Percentiles rank a stretch among this genome's conserved stretches.
phyloP scores from a whole-genome alignment of 768 basidiomycete species.

The Neoboletus magnificus region DNA sequence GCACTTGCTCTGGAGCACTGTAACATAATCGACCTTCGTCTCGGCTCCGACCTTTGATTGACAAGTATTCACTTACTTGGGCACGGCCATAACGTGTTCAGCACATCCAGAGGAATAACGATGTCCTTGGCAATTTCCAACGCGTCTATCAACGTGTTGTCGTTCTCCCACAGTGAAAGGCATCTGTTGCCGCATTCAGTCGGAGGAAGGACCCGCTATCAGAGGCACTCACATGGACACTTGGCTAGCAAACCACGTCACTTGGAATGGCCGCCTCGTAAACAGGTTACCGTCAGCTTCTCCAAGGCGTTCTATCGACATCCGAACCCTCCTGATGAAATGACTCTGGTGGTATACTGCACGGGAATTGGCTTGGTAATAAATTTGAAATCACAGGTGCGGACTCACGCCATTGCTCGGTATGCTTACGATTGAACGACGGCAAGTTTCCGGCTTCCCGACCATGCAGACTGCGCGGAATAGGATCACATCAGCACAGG shows the following conservation, averaged over 20 bases:
- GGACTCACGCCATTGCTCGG: conserved; percentile 75
- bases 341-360: conserved; percentile 67
- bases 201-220: background rate
- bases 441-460: conserved; percentile 45
- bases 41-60: conserved; percentile 3
- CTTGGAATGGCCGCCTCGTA: conserved; percentile 65
- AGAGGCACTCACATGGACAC: conserved; percentile 49
- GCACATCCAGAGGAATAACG: conserved; percentile 58
- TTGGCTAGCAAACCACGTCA: conserved; percentile 69
- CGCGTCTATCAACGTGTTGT: conserved; percentile 53
- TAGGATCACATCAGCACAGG: conserved; percentile 17
- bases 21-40: conserved; percentile 5
- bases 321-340: conserved; percentile 58
- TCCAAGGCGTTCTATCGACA: conserved; percentile 50
- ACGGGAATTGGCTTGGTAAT: conserved; percentile 2
- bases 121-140: conserved; percentile 66
- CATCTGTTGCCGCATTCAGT: conserved; percentile 41
- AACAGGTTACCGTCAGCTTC: conserved; percentile 52
- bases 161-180: conserved; percentile 62
- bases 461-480: conserved; percentile 46
- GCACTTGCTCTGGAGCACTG: conserved; percentile 48
- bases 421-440: conserved; percentile 66
- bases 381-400: background rate
- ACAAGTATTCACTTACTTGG: conserved; percentile 35
- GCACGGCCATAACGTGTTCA: conserved; percentile 70